Base-by-base conservation (phyloP, 2,329 filamentous ascomycete species). In the Pseudopyrenochaeta lycopersici region DNA sequence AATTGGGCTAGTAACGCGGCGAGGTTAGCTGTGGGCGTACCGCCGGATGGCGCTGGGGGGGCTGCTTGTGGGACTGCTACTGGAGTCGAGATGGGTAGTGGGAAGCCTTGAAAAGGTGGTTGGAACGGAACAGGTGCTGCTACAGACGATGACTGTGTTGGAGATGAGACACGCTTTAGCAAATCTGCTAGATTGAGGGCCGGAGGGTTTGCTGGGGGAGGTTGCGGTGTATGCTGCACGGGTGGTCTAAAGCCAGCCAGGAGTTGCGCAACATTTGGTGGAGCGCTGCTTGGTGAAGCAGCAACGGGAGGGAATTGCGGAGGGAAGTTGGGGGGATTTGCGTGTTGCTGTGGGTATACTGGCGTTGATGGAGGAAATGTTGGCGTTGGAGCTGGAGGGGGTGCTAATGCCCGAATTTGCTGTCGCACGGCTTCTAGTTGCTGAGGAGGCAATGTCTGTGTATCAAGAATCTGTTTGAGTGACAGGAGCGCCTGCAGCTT, bases 401-500 rank as follows among this genome's bases (percentile, higher is more conserved):
- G 86, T 31, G 79, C 85, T 75, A 97, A 84, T 76, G 88, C 87
- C 75, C 89, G 87, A 76, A 97, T 88, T 84, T 95, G 91, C 74
- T 89, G 88, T 77, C 89, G 91, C 77, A 97, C 90, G 75, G 90
- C 86, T 77, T 90, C 87, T 73, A 97, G 84, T 79, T 96, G 90
- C 70, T 93, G 88, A 67, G 88, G 87, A 54, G 89, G 89, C 73
- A 97, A 82, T 71, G 88, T 88, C 76, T 92, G 90, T 65, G 84
- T 88, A 75, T 90, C 87, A 71, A 97, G 81, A 63, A 94, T 85
- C 64, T 84, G 87, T 79, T 96, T 91, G 61, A 98, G 84, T 76
- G 95, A 91, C 77, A 93, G 81, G 66, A 97, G 85, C 59, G 92
- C 92, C 78, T 91, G 90, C 71, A 97, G 81, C 78, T 90, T 91